Conservation (phyloP, 2,329 filamentous ascomycete species). For the Botrytis squamosa region DNA sequence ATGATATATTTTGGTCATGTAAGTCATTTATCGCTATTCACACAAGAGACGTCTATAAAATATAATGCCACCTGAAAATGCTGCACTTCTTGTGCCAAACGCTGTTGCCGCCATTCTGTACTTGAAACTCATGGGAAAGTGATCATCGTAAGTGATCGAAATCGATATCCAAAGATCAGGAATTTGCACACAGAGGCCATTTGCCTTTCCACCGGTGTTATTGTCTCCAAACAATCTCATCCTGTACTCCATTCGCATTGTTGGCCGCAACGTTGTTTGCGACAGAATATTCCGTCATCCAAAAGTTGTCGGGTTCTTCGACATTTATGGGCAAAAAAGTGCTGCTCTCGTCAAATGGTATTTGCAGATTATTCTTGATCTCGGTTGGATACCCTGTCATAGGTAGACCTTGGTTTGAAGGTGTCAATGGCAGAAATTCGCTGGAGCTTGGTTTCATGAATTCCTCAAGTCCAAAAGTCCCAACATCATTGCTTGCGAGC, state of each 20-base stretch:
- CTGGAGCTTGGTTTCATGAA: slow-evolving; percentile 47
- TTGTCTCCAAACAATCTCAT: slow-evolving; percentile 39
- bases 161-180: slow-evolving; percentile 30
- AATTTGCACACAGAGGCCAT: slow-evolving; percentile 38
- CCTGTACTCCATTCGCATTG: slow-evolving; percentile 28
- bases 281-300: slow-evolving; percentile 43
- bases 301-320: slow-evolving; percentile 47
- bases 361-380: slow-evolving; percentile 46
- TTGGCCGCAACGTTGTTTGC: slow-evolving; percentile 26
- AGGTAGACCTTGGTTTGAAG: slow-evolving; percentile 29
- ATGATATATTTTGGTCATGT: slow-evolving; percentile 2
- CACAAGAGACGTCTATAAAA: slow-evolving; percentile 15
- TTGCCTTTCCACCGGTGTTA: slow-evolving; percentile 40
- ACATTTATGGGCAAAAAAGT: slow-evolving; percentile 46
- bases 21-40: slow-evolving; percentile 17
- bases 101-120: slow-evolving; percentile 21
- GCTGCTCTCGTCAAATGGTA: slow-evolving; percentile 39
- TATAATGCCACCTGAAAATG: slow-evolving; percentile 12
- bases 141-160: slow-evolving; percentile 29
- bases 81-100: slow-evolving; percentile 19
- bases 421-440: slow-evolving; percentile 19
- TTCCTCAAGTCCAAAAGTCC: slow-evolving; percentile 54
- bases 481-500: slow-evolving; percentile 48
- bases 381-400: slow-evolving; percentile 28
- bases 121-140: background rate